Percentiles rank a stretch among this genome's conserved stretches.
Conservation (phyloP, 306 rosid species). For the Mimosa bimucronata region DNA sequence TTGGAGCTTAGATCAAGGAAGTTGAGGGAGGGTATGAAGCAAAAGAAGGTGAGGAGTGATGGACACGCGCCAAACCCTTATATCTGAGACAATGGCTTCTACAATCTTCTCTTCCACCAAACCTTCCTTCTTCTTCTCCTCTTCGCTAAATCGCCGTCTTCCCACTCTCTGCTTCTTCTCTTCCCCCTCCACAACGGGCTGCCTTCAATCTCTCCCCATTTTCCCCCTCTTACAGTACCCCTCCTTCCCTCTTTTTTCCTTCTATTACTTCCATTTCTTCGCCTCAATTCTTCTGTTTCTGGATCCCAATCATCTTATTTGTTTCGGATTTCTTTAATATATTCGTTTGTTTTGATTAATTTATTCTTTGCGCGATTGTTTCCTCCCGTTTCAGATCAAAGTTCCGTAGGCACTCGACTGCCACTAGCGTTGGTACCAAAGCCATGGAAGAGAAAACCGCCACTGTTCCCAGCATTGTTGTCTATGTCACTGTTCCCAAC, state of each 20-base stretch:
- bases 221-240: constrained; percentile 52
- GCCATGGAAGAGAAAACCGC: constrained; percentile 70
- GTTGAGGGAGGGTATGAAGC: constrained; percentile 33
- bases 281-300: background rate
- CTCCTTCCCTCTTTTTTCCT: too few species aligned
- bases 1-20: background rate
- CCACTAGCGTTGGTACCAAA: constrained; percentile 32
- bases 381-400: constrained; percentile 58
- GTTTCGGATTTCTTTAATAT: background rate
- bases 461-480: constrained; percentile 87
- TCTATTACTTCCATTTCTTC: background rate
- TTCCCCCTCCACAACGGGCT: constrained; percentile 55
- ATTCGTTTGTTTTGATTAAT: background rate
- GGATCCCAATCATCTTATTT: background rate
- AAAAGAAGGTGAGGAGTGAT: constrained; percentile 20
- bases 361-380: background rate
- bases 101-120: constrained; percentile 43
- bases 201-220: constrained; percentile 56
- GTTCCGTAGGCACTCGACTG: constrained; percentile 46
- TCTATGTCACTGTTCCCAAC: constrained; percentile 93
- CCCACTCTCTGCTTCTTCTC: constrained; percentile 81
- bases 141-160: constrained; percentile 69
- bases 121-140: constrained; percentile 33
- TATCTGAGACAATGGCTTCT: too few species aligned
- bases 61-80: constrained; percentile 32